Percentiles rank a stretch among this genome's conserved stretches.
phyloP scores from a whole-genome alignment of 2,329 filamentous ascomycete genomes.

The Elsinoe australis region DNA sequence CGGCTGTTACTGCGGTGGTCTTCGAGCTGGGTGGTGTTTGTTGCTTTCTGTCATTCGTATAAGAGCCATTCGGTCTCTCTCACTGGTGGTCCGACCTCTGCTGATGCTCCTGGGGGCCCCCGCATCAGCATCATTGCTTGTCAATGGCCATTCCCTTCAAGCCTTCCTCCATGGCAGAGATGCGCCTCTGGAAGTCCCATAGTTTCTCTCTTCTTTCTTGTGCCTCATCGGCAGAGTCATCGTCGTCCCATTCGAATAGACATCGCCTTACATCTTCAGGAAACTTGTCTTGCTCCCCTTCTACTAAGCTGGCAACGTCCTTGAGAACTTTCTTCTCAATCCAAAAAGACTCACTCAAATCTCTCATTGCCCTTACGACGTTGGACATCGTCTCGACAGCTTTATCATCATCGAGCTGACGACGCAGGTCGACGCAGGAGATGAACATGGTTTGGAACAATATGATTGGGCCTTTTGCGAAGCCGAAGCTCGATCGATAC shows the following conservation, averaged over 20 bases:
- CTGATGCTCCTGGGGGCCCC: too few species aligned
- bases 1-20: not conserved
- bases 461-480: not conserved
- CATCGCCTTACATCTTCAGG: not conserved
- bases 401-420: not conserved
- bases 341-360: slow-evolving; percentile 2
- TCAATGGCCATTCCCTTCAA: not conserved
- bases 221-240: not conserved
- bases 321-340: not conserved
- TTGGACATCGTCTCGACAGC: not conserved
- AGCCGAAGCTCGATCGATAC: not conserved
- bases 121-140: not conserved
- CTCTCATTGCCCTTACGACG: not conserved
- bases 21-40: not conserved
- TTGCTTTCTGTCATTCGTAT: not conserved
- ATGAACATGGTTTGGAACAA: slow-evolving; percentile 5
- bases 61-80: too few species aligned
- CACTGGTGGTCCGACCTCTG: too few species aligned
- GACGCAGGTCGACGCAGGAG: slow-evolving; percentile 1
- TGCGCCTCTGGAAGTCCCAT: not conserved
- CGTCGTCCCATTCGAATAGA: not conserved
- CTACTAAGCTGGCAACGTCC: not conserved
- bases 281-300: not conserved
- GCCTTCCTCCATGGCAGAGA: not conserved
- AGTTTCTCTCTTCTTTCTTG: not conserved